These are phyloP conservation scores for Nymphaea colorata DNA, from an alignment of 164 flowering plant species.

Conservation along the genomic window DNA sequence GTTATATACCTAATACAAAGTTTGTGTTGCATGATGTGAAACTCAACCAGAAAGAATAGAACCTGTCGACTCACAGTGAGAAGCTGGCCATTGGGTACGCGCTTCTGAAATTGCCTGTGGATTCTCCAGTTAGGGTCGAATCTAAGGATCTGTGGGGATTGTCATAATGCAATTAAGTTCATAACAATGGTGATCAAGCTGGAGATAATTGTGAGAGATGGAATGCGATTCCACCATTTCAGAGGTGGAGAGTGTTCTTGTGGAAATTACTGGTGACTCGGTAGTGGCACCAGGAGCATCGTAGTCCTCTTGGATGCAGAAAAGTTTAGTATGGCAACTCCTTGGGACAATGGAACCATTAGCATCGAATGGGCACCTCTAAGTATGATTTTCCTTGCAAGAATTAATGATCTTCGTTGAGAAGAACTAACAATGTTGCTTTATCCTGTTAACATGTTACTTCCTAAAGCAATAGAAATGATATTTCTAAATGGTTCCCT, in stretches of 20 bases:
- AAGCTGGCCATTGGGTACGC: slow-evolving; percentile 79
- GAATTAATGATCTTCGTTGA: no score
- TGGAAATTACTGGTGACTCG: slow-evolving; percentile 58
- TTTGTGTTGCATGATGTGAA: slow-evolving; percentile 57
- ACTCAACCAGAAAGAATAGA: slow-evolving; percentile 46
- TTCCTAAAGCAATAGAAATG: no score
- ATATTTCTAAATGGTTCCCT: no score
- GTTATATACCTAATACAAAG: slow-evolving; percentile 34
- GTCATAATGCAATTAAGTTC: slow-evolving; percentile 69
- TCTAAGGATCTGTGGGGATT: slow-evolving; percentile 76
- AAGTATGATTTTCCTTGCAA: no score
- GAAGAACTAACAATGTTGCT: no score
- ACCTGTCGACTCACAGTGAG: slow-evolving; percentile 69
- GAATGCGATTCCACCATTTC: slow-evolving; percentile 74
- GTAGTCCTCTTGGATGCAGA: no score
- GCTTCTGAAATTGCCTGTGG: slow-evolving; percentile 53
- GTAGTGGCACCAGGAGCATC: no score
- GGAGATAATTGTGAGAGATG: slow-evolving; percentile 73
- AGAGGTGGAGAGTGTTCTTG: slow-evolving; percentile 67
- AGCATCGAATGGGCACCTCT: no score
- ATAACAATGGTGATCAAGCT: slow-evolving; percentile 51
- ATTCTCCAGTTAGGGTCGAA: slow-evolving; percentile 62
- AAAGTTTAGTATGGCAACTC: no score
- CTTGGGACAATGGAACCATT: no score
- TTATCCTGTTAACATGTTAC: no score